Conservation (phyloP, 768 basidiomycete species). For the Lanmaoa pseudosensibilis region DNA sequence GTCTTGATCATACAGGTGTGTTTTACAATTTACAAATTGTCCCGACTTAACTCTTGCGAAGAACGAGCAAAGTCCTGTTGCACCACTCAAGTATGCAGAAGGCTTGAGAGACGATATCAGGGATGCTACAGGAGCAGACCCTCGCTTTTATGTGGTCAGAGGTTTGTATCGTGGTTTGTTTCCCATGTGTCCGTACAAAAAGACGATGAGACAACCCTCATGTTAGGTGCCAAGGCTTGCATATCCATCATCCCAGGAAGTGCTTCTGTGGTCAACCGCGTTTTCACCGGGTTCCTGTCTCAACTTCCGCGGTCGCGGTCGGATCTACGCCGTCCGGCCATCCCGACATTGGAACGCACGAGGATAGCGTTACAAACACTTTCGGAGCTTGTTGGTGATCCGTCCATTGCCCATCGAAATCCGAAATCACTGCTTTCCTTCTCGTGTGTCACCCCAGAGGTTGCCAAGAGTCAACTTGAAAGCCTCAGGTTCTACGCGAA, state of each 20-base stretch:
- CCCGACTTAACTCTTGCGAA: conserved; percentile 26
- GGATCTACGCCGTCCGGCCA: conserved; percentile 41
- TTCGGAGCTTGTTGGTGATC: conserved; percentile 49
- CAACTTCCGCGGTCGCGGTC: conserved; percentile 52
- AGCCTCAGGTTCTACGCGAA: conserved; percentile 46
- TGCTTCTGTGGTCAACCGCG: conserved; percentile 63
- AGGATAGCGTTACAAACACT: conserved; percentile 51
- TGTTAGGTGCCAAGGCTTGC: conserved; percentile 53
- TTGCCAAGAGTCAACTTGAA: conserved; percentile 52
- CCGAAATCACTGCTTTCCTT: conserved; percentile 68
- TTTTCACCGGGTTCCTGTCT: conserved; percentile 59
- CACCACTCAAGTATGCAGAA: conserved; percentile 59
- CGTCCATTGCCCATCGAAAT: conserved; percentile 48
- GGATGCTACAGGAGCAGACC: conserved; percentile 46
- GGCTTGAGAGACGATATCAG: conserved; percentile 47
- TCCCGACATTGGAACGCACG: conserved; percentile 50
- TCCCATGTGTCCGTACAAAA: neutral
- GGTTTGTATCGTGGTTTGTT: conserved; percentile 38
- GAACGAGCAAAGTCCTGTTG: conserved; percentile 60
- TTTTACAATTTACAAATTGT: neutral
- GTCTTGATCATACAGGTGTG: conserved; percentile 69
- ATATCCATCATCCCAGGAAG: conserved; percentile 55
- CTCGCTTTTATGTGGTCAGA: conserved; percentile 59
- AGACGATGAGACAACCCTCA: neutral
- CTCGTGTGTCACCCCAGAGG: conserved; percentile 55